Evolutionary conservation across 2,329 filamentous ascomycete genomes (phyloP).

Genomic region (Monosporascus sp.): DNA sequence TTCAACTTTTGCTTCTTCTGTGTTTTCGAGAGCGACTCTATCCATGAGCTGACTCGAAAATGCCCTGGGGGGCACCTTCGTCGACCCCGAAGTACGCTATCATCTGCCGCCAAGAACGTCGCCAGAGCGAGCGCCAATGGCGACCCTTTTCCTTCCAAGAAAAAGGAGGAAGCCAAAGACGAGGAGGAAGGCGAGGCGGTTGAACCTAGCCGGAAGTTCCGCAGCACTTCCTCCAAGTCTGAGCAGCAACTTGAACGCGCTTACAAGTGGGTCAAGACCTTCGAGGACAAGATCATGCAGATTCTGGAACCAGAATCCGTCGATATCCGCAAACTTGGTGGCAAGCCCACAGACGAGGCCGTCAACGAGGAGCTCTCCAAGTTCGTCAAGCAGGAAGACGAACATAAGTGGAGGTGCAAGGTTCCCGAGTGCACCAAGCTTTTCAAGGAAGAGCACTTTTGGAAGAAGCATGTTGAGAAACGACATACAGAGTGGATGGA

Average conservation of each 20-base stretch:
- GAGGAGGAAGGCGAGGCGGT: constrained; percentile 60
- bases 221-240: constrained; percentile 65
- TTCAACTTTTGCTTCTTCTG: constrained; percentile 99
- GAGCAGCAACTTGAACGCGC: constrained; percentile 91
- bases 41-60: constrained; percentile 92
- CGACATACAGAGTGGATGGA: constrained; percentile 86
- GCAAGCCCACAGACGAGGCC: constrained; percentile 79
- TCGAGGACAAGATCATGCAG: constrained; percentile 92
- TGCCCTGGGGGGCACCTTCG: constrained; percentile 96
- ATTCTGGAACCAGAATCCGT: constrained; percentile 85
- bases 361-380: constrained; percentile 80
- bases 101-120: constrained; percentile 74
- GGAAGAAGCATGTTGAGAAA: constrained; percentile 97
- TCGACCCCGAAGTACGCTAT: constrained; percentile 80
- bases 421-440: constrained; percentile 93
- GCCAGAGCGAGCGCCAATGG: constrained; percentile 79
- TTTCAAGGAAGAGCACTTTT: constrained; percentile 96
- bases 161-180: constrained; percentile 57
- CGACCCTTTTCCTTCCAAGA: constrained; percentile 78
- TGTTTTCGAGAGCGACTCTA: constrained; percentile 95
- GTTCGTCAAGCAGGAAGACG: constrained; percentile 94
- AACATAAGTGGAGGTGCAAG: constrained; percentile 94
- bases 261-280: constrained; percentile 98
- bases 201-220: constrained; percentile 65
- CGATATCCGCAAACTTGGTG: constrained; percentile 85